A percentile compares a stretch with the other conserved stretches of the same genome.
Conservation (phyloP, 148 eudicot genomes). For the Spergularia marina region DNA sequence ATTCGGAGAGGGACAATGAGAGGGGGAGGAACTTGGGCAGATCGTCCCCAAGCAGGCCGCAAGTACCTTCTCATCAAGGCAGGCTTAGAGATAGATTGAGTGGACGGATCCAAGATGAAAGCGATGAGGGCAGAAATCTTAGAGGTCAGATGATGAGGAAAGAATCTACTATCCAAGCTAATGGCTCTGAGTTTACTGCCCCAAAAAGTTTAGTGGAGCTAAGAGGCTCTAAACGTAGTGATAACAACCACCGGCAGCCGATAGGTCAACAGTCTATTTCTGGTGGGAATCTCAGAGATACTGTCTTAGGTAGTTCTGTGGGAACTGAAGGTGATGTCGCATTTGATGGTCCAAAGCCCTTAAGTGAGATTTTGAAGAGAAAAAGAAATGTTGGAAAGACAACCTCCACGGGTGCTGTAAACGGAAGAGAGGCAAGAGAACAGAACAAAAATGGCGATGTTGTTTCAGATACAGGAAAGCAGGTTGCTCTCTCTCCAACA, state of each 20-base stretch:
- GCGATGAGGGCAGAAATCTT: constrained; percentile 36
- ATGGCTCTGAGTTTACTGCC: constrained; percentile 38
- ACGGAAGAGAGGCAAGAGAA: constrained; percentile 27
- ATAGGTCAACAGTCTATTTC: constrained; percentile 34
- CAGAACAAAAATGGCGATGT: constrained; percentile 6
- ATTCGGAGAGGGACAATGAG: constrained; percentile 25
- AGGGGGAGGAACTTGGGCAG: constrained; percentile 47
- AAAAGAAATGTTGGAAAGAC: constrained; percentile 46
- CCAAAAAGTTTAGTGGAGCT: constrained; percentile 74
- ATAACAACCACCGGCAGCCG: constrained; percentile 30
- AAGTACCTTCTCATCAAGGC: constrained; percentile 42
- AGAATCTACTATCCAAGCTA: constrained; percentile 35
- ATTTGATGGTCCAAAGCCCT: constrained; percentile 92
- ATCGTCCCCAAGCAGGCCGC: constrained; percentile 51
- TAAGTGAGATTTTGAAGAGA: constrained; percentile 84
- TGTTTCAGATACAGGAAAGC: constrained; percentile 19
- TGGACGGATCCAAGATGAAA: constrained; percentile 50
- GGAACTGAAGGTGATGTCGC: constrained; percentile 42
- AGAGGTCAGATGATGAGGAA: constrained; percentile 32
- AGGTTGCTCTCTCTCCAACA: constrained; percentile 5
- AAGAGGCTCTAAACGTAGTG: constrained; percentile 40
- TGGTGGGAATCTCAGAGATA: constrained; percentile 55
- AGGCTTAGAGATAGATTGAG: constrained; percentile 68
- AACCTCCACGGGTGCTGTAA: constrained; percentile 1
- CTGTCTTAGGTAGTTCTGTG: constrained; percentile 31